Percentiles rank a stretch among this genome's conserved stretches.
These are phyloP conservation scores for Inga laurina DNA, from an alignment of 306 rosid genomes.

Conservation along the genomic window DNA sequence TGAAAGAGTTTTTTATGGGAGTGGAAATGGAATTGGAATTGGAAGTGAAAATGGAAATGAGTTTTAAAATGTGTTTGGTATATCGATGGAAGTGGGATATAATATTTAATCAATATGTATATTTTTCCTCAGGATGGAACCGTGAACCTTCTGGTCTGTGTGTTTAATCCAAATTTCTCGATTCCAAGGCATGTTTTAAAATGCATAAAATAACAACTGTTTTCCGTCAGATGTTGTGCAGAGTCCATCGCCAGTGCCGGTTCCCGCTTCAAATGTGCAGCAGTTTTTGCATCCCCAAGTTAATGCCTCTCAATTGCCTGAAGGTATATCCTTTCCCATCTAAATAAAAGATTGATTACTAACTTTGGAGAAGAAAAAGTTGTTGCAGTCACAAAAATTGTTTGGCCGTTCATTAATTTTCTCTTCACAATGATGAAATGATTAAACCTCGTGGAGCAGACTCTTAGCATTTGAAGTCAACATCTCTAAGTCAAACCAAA, in stretches of 20 bases:
- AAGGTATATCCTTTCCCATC: conserved; percentile 53
- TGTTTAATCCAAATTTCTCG: conserved; percentile 9
- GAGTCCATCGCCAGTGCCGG: conserved; percentile 38
- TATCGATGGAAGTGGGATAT: too few species aligned
- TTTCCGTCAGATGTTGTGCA: conserved; percentile 51
- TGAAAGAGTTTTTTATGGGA: too few species aligned
- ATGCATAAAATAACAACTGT: conserved; percentile 27
- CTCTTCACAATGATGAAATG: not conserved
- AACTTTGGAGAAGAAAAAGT: not conserved
- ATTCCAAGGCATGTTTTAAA: not conserved
- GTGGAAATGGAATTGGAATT: too few species aligned
- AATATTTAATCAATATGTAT: too few species aligned
- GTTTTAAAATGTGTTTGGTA: too few species aligned
- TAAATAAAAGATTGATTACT: not conserved
- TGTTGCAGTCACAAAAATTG: not conserved
- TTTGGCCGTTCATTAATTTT: not conserved
- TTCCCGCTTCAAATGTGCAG: conserved; percentile 37
- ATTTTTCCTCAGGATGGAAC: conserved; percentile 37
- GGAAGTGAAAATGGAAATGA: too few species aligned
- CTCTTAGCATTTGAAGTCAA: not conserved
- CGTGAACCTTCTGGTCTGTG: conserved; percentile 48
- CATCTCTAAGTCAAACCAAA: not conserved
- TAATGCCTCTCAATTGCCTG: conserved; percentile 45
- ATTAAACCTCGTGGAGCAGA: conserved; percentile 1
- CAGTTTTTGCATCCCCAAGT: conserved; percentile 38